Percentiles rank a stretch among this genome's conserved stretches.
Evolutionary conservation across 768 basidiomycete species (phyloP).

Genomic region (Coprinopsis strossmayeri): DNA sequence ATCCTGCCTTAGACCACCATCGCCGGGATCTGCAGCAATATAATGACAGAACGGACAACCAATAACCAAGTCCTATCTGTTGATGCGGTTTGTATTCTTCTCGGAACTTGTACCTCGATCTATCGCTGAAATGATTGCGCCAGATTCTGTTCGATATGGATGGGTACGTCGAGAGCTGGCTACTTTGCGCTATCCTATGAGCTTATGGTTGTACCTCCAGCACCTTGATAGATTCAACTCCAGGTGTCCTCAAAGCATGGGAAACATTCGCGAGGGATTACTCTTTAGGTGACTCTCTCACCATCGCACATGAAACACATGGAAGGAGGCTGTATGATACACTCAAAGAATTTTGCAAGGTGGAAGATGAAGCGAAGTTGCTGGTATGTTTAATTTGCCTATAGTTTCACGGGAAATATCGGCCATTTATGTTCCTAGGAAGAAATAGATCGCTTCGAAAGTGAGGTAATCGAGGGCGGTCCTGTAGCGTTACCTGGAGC

Average conservation of each 20-base stretch:
- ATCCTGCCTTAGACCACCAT: background rate
- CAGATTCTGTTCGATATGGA: slow-evolving; percentile 70
- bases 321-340: slow-evolving; percentile 76
- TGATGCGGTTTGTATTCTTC: slow-evolving; percentile 45
- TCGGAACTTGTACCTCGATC: too few species aligned
- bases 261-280: slow-evolving; percentile 61
- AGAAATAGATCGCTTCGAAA: slow-evolving; percentile 74
- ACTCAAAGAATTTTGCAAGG: slow-evolving; percentile 58
- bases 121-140: too few species aligned
- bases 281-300: slow-evolving; percentile 37
- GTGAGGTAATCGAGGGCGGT: slow-evolving; percentile 60
- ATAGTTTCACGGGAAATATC: too few species aligned
- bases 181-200: slow-evolving; percentile 1
- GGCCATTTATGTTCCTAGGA: slow-evolving; percentile 30
- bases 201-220: slow-evolving; percentile 25
- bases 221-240: slow-evolving; percentile 77
- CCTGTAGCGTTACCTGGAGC: slow-evolving; percentile 67
- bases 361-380: slow-evolving; percentile 51
- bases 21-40: background rate
- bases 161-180: slow-evolving; percentile 28
- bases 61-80: slow-evolving; percentile 28
- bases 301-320: slow-evolving; percentile 56
- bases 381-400: slow-evolving; percentile 34
- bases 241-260: slow-evolving; percentile 79
- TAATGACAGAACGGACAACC: background rate